Evolutionary conservation across 495 filamentous ascomycete genomes (phyloP).

Genomic region (Achaetomiella virescens): DNA sequence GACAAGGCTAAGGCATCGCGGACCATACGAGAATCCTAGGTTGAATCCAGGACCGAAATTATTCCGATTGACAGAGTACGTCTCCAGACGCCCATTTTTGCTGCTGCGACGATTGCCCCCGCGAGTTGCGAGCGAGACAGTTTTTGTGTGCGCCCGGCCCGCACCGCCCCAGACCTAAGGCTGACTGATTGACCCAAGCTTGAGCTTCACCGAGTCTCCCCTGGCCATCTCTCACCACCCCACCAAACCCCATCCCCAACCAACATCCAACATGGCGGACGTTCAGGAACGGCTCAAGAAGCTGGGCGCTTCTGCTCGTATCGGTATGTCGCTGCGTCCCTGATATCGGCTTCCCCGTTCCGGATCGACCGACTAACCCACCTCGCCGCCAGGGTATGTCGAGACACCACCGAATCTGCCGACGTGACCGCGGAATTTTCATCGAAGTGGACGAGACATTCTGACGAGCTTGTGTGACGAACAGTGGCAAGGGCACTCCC

Average conservation of each 20-base stretch:
- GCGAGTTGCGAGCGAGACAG: neutral
- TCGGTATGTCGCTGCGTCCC: conserved; percentile 54
- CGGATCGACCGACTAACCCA: conserved; percentile 17
- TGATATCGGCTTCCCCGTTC: neutral
- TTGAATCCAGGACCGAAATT: conserved; percentile 14
- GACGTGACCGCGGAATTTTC: neutral
- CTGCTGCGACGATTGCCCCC: neutral
- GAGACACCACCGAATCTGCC: neutral
- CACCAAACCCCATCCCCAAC: conserved; percentile 14
- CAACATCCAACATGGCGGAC: conserved; percentile 55
- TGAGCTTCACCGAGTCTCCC: conserved; percentile 21
- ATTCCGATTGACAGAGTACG: conserved; percentile 23
- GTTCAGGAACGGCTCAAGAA: conserved; percentile 64
- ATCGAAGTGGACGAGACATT: conserved; percentile 15
- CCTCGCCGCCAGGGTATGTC: conserved; percentile 24
- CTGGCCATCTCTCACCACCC: conserved; percentile 13
- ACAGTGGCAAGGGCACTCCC: conserved; percentile 95
- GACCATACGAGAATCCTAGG: conserved; percentile 22
- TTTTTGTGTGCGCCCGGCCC: conserved; percentile 4
- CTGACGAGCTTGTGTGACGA: conserved; percentile 18
- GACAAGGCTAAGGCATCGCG: conserved; percentile 24
- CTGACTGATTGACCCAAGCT: conserved; percentile 19
- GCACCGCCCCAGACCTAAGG: conserved; percentile 7
- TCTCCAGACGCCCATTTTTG: conserved; percentile 3
- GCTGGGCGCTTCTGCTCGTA: conserved; percentile 69